phyloP scores from a whole-genome alignment of 345 rosid genomes.

The Eucalyptus dawsonii region DNA sequence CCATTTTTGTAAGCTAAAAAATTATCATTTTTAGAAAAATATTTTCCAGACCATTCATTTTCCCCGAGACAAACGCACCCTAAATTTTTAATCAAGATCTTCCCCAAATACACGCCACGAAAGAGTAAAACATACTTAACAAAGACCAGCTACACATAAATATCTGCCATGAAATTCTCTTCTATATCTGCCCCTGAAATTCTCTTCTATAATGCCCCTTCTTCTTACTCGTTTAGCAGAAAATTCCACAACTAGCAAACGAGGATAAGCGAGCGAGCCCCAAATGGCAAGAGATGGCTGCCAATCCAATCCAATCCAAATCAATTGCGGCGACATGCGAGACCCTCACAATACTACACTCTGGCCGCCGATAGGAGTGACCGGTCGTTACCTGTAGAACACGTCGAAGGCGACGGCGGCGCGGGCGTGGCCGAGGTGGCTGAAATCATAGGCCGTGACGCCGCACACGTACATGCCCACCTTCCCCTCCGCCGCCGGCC shows the following conservation, averaged over 20 bases:
- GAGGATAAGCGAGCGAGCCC: neutral
- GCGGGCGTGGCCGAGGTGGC: constrained; percentile 91
- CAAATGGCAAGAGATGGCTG: neutral
- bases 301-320: neutral
- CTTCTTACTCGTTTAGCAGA: neutral
- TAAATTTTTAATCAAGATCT: neutral
- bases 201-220: neutral
- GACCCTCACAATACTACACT: neutral
- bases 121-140: neutral
- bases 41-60: no score
- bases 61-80: no score
- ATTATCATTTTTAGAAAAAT: no score
- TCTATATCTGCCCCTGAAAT: no score
- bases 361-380: neutral
- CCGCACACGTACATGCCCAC: constrained; percentile 87
- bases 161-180: neutral
- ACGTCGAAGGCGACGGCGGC: constrained; percentile 80
- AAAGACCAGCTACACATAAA: neutral
- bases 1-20: no score
- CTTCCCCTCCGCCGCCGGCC: constrained; percentile 36
- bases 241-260: neutral
- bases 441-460: constrained; percentile 75
- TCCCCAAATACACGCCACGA: neutral
- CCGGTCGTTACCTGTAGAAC: constrained; percentile 39
- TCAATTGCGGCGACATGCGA: neutral